Percentiles rank a stretch among this genome's conserved stretches.
Conservation (phyloP, 352 stramenopile species). For the Phytophthora quininea region DNA sequence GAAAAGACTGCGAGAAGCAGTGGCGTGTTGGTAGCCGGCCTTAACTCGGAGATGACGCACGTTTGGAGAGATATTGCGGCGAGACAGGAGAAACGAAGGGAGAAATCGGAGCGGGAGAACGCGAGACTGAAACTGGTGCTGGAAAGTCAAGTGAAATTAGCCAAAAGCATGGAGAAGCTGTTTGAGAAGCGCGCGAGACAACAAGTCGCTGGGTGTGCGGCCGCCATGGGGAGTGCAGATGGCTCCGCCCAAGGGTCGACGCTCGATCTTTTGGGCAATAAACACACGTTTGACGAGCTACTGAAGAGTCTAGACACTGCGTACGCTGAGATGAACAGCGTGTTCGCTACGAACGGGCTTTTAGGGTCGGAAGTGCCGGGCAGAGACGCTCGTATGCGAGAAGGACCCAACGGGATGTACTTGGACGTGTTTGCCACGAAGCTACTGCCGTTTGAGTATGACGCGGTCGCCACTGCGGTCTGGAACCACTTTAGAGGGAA, state of each 20-base stretch:
- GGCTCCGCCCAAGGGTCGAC: not conserved
- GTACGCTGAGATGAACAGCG: slow-evolving; percentile 17
- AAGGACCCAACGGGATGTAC: slow-evolving; percentile 26
- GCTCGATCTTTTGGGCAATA: not conserved
- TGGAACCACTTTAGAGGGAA: slow-evolving; percentile 30
- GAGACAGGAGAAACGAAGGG: slow-evolving; percentile 15
- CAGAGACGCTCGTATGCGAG: slow-evolving; percentile 20
- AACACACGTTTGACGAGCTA: slow-evolving; percentile 1
- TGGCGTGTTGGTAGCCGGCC: not conserved
- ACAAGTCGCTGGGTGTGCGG: slow-evolving; percentile 5
- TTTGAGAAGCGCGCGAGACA: slow-evolving; percentile 17
- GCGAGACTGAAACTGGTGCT: slow-evolving; percentile 31
- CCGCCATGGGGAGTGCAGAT: slow-evolving; percentile 6
- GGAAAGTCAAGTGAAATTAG: slow-evolving; percentile 43
- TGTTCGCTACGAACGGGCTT: slow-evolving; percentile 26
- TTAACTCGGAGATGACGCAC: not conserved
- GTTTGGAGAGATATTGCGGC: slow-evolving; percentile 24
- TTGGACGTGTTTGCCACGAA: slow-evolving; percentile 32
- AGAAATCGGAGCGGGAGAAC: slow-evolving; percentile 31
- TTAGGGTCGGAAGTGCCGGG: not conserved
- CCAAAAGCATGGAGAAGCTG: slow-evolving; percentile 35
- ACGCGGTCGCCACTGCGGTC: slow-evolving; percentile 13
- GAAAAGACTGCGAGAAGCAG: not conserved
- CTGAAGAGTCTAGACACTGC: slow-evolving; percentile 8
- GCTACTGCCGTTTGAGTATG: slow-evolving; percentile 19